These are phyloP conservation scores for Botrytis hyacinthi DNA, from an alignment of 2,329 filamentous ascomycete species.

Conservation along the genomic window DNA sequence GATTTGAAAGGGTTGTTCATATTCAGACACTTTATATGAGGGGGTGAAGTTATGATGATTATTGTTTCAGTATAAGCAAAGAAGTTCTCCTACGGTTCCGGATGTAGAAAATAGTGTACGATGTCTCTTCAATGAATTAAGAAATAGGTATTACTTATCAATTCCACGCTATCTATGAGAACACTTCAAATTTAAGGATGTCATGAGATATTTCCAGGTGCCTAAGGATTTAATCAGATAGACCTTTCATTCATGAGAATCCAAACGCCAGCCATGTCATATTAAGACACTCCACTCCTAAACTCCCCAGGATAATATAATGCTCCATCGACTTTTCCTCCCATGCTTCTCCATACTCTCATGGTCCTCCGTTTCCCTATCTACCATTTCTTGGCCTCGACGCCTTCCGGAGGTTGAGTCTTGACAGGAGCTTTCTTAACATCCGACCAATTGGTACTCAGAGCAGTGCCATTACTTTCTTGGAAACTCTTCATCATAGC, in stretches of 20 bases:
- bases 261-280: not conserved
- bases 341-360: not conserved
- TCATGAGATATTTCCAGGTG: not conserved
- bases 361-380: not conserved
- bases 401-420: conserved; percentile 71
- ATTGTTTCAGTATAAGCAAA: not conserved
- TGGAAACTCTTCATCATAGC: conserved; percentile 98
- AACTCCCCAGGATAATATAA: not conserved
- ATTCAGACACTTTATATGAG: too few relatives aligned
- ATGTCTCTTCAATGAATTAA: not conserved
- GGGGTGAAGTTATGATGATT: not conserved
- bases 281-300: not conserved
- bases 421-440: conserved; percentile 72
- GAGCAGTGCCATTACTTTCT: conserved; percentile 87
- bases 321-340: not conserved
- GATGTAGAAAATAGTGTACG: not conserved
- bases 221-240: not conserved
- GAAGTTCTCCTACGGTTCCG: not conserved
- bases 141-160: not conserved
- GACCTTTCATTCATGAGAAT: not conserved
- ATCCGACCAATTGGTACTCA: conserved; percentile 90
- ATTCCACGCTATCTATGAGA: not conserved
- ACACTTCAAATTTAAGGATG: not conserved
- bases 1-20: too few relatives aligned
- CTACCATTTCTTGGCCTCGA: conserved; percentile 67